A percentile compares a stretch with the other conserved stretches of the same genome.
Conservation (phyloP, 768 basidiomycete species). For the Termitomyces sp. region DNA sequence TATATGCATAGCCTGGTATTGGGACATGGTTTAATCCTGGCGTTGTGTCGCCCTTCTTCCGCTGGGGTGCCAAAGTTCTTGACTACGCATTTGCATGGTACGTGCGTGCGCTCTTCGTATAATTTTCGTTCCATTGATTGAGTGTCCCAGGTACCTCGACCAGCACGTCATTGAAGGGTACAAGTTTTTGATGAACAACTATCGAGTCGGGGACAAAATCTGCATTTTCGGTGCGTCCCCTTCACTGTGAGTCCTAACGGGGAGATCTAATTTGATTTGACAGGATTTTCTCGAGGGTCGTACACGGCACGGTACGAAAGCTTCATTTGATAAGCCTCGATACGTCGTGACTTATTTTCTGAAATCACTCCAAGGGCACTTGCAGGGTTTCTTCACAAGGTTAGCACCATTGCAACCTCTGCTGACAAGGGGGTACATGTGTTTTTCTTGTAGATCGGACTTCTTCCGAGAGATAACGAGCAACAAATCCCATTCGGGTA, state of each 20-base stretch:
- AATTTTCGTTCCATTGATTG: not conserved
- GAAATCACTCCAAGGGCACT: conserved; percentile 47
- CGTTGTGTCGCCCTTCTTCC: conserved; percentile 57
- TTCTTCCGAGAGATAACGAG: conserved; percentile 63
- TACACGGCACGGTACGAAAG: conserved; percentile 35
- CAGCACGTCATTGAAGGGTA: conserved; percentile 75
- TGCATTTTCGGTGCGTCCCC: conserved; percentile 59
- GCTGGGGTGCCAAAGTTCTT: conserved; percentile 54
- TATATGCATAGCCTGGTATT: conserved; percentile 33
- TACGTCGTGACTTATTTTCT: not conserved
- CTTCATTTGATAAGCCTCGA: not conserved
- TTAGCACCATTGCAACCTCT: conserved; percentile 16
- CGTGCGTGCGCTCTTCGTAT: conserved; percentile 10
- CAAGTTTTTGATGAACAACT: conserved; percentile 76
- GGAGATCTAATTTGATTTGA: not conserved
- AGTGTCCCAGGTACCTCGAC: conserved; percentile 54
- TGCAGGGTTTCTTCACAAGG: conserved; percentile 73
- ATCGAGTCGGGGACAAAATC: conserved; percentile 66
- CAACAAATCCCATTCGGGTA: conserved; percentile 76
- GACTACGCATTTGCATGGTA: conserved; percentile 77
- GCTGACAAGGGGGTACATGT: not conserved
- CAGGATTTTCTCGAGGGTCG: conserved; percentile 71
- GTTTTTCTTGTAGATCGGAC: conserved; percentile 50
- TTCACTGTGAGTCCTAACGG: not conserved
- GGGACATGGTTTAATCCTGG: conserved; percentile 59